These are phyloP conservation scores for Rhododendron henanense DNA, from an alignment of 148 eudicot species.

Conservation along the genomic window DNA sequence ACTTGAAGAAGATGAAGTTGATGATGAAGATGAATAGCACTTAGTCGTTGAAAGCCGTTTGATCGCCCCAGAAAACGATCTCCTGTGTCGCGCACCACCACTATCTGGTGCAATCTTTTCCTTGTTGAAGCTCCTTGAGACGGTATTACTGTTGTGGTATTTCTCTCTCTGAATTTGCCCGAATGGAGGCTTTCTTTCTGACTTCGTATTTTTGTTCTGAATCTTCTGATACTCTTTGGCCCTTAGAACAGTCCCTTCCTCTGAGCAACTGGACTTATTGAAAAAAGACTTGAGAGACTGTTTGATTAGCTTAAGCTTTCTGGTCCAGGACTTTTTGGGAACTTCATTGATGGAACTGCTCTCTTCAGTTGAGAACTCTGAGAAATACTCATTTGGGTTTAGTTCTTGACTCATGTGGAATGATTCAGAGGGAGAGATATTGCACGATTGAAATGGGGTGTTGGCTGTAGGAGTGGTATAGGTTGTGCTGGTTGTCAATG, in stretches of 20 bases:
- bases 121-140: conserved; percentile 17
- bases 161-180: conserved; percentile 25
- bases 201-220: conserved; percentile 8
- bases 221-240: conserved; percentile 15
- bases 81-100: conserved; percentile 36
- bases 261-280: conserved; percentile 38
- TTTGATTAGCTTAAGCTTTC: conserved; percentile 47
- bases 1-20: conserved; percentile 34
- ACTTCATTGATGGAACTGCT: not conserved
- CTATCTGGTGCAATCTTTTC: conserved; percentile 20
- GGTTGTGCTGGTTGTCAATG: conserved; percentile 35
- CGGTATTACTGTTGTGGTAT: conserved; percentile 3
- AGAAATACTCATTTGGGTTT: conserved; percentile 47
- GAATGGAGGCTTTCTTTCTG: conserved; percentile 14
- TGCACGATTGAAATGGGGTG: conserved; percentile 74
- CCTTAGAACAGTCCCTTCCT: conserved; percentile 8
- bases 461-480: conserved; percentile 33
- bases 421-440: conserved; percentile 53
- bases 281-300: conserved; percentile 50
- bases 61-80: conserved; percentile 73
- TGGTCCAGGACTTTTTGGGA: conserved; percentile 55
- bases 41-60: conserved; percentile 41
- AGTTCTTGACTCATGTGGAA: conserved; percentile 59
- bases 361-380: conserved; percentile 18
- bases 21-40: conserved; percentile 29